Evolutionary conservation across 2,329 filamentous ascomycete genomes (phyloP).

Genomic region (Monilinia fructigena): DNA sequence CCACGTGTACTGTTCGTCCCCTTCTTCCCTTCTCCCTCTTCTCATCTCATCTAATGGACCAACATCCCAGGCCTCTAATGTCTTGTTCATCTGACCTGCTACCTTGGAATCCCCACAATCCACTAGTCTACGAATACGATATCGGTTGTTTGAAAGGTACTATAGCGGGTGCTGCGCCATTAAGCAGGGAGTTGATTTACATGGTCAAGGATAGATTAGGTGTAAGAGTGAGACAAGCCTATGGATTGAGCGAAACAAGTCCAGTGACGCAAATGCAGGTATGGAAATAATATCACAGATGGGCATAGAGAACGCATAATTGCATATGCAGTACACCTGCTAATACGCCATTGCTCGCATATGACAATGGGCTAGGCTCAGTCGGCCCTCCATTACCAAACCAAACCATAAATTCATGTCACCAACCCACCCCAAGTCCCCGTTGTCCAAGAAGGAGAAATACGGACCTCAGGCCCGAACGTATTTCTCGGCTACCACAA

Average conservation of each 20-base stretch:
- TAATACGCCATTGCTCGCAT: constrained; percentile 10
- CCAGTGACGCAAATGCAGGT: constrained; percentile 66
- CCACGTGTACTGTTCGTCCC: background rate
- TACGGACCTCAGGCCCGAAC: constrained; percentile 64
- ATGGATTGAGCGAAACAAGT: constrained; percentile 81
- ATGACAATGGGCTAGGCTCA: constrained; percentile 20
- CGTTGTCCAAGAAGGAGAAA: constrained; percentile 61
- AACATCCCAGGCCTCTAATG: constrained; percentile 44
- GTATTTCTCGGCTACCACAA: constrained; percentile 58
- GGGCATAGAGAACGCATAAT: too few relatives aligned
- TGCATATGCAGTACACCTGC: too few relatives aligned
- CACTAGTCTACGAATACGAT: constrained; percentile 51
- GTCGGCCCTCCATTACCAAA: constrained; percentile 24
- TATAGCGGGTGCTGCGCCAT: constrained; percentile 54
- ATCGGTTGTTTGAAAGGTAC: constrained; percentile 50
- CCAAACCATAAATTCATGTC: constrained; percentile 23
- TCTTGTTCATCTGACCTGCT: constrained; percentile 49
- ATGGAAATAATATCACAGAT: too few relatives aligned
- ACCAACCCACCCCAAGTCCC: constrained; percentile 31
- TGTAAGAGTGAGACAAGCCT: constrained; percentile 73
- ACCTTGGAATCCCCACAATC: constrained; percentile 49
- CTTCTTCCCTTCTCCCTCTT: too few relatives aligned
- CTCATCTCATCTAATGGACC: background rate
- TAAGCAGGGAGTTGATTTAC: constrained; percentile 66
- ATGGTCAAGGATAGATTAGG: constrained; percentile 69